Evolutionary conservation across 768 basidiomycete genomes (phyloP), one percentile per base, ranked within the genome.

Genomic region (Coprinellus aureogranulatus): DNA sequence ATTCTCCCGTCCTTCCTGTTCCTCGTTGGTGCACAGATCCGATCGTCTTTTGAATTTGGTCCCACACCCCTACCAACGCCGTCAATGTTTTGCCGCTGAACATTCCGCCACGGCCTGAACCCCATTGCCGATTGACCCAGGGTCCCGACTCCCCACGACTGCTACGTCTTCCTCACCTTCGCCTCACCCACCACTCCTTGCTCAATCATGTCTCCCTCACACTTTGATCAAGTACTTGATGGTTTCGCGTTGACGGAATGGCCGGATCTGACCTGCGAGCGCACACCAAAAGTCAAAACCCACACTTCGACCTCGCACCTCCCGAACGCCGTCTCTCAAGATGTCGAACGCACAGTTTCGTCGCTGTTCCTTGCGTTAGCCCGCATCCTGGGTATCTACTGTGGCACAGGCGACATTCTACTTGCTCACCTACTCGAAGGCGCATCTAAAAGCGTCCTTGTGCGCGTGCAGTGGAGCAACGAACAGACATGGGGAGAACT

Each of bases 241-340:
- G 71, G 66, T 18, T 74, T 71, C 55, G 66, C 63, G 27, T 63
- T 64, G 46, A 53, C 68, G 41, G 65, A 72, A 59, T 70, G 68
- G 66, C 72, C 71, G 18, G 66, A 72, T 44, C 67, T 74, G 11
- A 66, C 72, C 37, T 65, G 64, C 26, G 54, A 64, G 40, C 70
- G 72, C 39, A 49, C 31, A 26, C 67, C 70, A 5, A 26, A 28
- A 4, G 42, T 62, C 40, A 16, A 40, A 42, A 28, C 44, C 3
- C 57, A 69, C 31, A 41, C 45, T 50, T 54, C 50, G 28, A 49
- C 22, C 28, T 54, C 34, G 25, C 30, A 18, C 39, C 50, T 51
- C 45, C 64, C 27, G 37, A 30, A 22, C 28, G 22, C 42, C 51
- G 61, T 51, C 18, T 18, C 16, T n/a, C 41, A 44, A 26, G 25